phyloP scores from a whole-genome alignment of 208 protist genomes.

The Vickermania spadyakhi region DNA sequence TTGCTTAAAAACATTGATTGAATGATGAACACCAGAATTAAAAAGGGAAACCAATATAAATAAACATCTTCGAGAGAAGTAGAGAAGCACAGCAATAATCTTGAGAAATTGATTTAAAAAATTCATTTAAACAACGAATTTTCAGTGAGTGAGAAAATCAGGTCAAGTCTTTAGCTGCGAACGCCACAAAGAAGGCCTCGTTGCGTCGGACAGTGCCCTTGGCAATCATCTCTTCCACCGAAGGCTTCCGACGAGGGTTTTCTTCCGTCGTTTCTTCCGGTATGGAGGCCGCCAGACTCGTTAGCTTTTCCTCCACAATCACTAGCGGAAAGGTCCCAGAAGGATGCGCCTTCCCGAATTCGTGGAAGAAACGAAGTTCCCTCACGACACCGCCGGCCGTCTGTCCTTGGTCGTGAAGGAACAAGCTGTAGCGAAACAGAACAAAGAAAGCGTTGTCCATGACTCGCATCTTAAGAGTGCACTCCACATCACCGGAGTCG shows the following conservation, averaged over 20 bases:
- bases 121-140: too few species aligned
- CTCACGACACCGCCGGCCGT: constrained; percentile 44
- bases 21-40: too few species aligned
- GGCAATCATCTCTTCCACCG: not conserved
- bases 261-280: not conserved
- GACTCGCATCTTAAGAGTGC: constrained; percentile 59
- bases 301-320: constrained; percentile 44
- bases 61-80: too few species aligned
- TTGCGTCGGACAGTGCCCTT: not conserved
- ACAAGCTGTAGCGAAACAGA: constrained; percentile 63
- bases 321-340: constrained; percentile 32
- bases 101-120: too few species aligned
- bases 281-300: not conserved
- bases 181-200: too few species aligned
- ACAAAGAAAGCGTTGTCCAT: constrained; percentile 73
- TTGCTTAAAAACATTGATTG: too few species aligned
- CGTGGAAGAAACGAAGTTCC: constrained; percentile 69
- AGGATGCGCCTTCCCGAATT: constrained; percentile 29
- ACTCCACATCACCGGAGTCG: constrained; percentile 51
- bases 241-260: not conserved
- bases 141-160: too few species aligned
- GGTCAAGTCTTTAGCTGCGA: too few species aligned
- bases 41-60: too few species aligned
- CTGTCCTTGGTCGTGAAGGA: constrained; percentile 23
- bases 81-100: too few species aligned